Conservation (phyloP, 192 early-diverging fungal genomes). For the Phycomyces blakesleeanus region DNA sequence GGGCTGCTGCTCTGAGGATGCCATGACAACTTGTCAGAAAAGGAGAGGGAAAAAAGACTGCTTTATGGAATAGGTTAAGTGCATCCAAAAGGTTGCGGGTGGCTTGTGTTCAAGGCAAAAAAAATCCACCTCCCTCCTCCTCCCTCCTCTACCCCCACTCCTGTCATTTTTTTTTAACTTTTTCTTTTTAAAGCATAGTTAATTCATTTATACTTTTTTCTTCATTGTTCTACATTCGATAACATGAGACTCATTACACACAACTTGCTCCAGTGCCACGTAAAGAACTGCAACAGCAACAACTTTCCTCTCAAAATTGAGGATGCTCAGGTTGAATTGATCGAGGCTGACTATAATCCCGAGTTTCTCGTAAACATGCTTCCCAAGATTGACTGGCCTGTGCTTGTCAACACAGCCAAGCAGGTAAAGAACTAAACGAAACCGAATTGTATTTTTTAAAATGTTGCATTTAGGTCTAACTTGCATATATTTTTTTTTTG, state of each 20-base stretch:
- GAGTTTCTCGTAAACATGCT: constrained; percentile 83
- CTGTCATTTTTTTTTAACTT: background rate
- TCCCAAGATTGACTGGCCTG: constrained; percentile 75
- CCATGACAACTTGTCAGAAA: constrained; percentile 1
- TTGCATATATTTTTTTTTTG: too few species aligned
- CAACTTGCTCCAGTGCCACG: constrained; percentile 99
- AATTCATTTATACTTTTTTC: background rate
- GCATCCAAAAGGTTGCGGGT: background rate
- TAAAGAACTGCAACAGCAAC: constrained; percentile 86
- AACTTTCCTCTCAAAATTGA: constrained; percentile 90
- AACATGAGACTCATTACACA: constrained; percentile 91
- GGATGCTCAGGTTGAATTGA: constrained; percentile 76
- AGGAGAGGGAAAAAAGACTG: constrained; percentile 9
- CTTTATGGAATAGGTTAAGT: constrained; percentile 4
- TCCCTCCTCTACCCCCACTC: background rate
- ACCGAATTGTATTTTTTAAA: too few species aligned
- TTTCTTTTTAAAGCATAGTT: background rate
- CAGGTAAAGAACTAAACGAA: too few species aligned
- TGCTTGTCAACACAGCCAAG: constrained; percentile 57
- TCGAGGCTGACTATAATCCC: constrained; percentile 84
- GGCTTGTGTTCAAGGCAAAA: background rate
- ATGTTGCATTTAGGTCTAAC: too few species aligned
- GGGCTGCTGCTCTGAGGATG: too few species aligned
- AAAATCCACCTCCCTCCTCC: background rate
- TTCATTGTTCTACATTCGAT: background rate